Conservation (phyloP, 2,329 filamentous ascomycete species). For the Fusarium nygamai region DNA sequence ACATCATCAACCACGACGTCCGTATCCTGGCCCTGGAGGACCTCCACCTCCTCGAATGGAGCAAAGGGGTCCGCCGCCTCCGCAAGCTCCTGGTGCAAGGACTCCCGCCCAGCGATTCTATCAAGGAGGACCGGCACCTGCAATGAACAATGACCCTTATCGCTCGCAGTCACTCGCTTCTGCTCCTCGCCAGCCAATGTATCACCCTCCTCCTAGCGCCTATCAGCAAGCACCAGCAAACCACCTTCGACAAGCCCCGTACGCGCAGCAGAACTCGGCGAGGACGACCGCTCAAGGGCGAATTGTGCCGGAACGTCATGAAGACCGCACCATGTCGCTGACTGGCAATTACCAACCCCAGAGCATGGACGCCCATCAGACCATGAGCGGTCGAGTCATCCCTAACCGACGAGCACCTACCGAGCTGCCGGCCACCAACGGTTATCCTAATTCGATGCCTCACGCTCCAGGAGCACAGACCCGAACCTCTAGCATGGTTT, state of each 20-base stretch:
- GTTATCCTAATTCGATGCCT: conserved; percentile 51
- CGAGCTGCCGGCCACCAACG: conserved; percentile 52
- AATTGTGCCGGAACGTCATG: conserved; percentile 88
- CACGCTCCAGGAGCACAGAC: conserved; percentile 64
- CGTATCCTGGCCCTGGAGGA: conserved; percentile 54
- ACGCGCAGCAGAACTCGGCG: conserved; percentile 70
- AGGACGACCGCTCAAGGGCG: conserved; percentile 91
- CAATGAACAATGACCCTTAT: conserved; percentile 85
- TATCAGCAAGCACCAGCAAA: conserved; percentile 75
- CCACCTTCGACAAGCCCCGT: conserved; percentile 81
- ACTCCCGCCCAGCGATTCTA: conserved; percentile 68
- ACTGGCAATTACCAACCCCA: conserved; percentile 75
- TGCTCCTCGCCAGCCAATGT: conserved; percentile 76
- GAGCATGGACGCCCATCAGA: conserved; percentile 85
- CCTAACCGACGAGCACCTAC: conserved; percentile 70
- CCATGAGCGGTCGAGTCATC: conserved; percentile 91
- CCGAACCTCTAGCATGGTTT: conserved; percentile 70
- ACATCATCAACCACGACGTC: conserved; percentile 55
- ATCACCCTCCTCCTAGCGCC: conserved; percentile 69
- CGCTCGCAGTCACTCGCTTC: conserved; percentile 93
- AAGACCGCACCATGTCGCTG: conserved; percentile 97
- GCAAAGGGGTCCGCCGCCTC: conserved; percentile 61
- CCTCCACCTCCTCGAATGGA: conserved; percentile 74
- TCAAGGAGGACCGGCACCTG: conserved; percentile 65
- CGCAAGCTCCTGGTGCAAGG: conserved; percentile 51